phyloP scores from a whole-genome alignment of 1,284 basidiomycete genomes.

The Fomitopsis palustris region DNA sequence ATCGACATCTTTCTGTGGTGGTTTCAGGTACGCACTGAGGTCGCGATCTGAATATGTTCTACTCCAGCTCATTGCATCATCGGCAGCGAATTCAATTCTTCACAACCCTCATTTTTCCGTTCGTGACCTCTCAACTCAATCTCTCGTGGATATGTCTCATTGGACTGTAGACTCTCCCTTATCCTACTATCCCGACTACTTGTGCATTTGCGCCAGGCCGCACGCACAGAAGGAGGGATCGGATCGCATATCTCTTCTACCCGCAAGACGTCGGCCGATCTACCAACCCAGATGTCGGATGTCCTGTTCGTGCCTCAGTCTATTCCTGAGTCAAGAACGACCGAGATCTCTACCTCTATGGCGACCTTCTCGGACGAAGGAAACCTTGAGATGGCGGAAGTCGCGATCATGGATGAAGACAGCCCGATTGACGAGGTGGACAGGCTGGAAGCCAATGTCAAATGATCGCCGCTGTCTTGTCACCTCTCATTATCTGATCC shows the following conservation, averaged over 20 bases:
- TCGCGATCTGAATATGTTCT: no score
- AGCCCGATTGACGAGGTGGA: background rate
- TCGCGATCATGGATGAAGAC: background rate
- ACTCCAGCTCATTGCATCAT: background rate
- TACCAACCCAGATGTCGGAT: background rate
- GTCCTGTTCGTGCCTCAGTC: background rate
- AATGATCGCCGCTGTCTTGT: background rate
- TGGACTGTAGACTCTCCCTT: background rate
- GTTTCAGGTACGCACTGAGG: background rate
- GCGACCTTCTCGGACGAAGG: background rate
- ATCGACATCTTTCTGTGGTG: background rate
- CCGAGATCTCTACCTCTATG: background rate
- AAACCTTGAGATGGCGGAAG: background rate
- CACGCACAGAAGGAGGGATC: background rate
- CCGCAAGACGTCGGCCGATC: background rate
- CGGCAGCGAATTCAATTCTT: background rate
- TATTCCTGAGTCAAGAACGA: background rate
- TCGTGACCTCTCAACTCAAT: background rate
- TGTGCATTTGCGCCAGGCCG: background rate
- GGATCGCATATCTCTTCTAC: background rate
- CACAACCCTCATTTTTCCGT: background rate
- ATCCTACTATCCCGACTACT: background rate
- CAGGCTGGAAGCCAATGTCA: background rate
- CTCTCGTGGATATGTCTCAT: background rate
- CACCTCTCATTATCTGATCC: background rate